These are phyloP conservation scores for Verticillium albo-atrum DNA, from an alignment of 2,329 filamentous ascomycete genomes.

Conservation along the genomic window DNA sequence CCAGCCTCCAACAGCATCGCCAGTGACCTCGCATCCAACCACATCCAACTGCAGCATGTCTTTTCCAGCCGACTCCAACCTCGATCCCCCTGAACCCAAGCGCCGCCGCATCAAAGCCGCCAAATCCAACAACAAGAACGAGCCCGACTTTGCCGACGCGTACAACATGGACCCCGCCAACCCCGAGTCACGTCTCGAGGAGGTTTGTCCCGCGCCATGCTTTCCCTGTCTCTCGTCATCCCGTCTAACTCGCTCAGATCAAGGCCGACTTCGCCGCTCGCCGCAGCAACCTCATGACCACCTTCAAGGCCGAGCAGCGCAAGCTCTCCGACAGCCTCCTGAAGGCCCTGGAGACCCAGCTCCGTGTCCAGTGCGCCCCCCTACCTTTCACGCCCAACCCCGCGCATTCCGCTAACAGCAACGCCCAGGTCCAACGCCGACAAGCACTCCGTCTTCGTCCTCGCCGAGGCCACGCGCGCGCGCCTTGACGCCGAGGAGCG, in stretches of 20 bases:
- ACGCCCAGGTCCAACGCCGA: neutral
- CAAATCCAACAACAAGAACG: neutral
- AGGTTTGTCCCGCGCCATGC: neutral
- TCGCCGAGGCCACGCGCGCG: neutral
- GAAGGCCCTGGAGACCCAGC: neutral
- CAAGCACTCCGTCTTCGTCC: neutral
- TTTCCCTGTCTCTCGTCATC: no score
- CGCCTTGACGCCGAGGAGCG: neutral
- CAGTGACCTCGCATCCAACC: no score
- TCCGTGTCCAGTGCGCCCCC: neutral
- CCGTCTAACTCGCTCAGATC: neutral
- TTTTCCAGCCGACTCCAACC: neutral
- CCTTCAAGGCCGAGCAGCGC: neutral
- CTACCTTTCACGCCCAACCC: no score
- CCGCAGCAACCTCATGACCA: neutral
- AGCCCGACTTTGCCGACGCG: neutral
- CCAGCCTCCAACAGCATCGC: no score
- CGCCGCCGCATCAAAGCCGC: neutral
- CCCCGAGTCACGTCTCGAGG: neutral
- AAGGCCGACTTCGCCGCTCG: neutral
- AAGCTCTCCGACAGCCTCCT: neutral
- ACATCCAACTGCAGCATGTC: no score
- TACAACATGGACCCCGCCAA: neutral
- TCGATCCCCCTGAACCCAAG: neutral
- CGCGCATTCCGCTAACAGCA: neutral